These are phyloP conservation scores for Scenedesmus sp. DNA, from an alignment of 163 green algal genomes.

Conservation along the genomic window DNA sequence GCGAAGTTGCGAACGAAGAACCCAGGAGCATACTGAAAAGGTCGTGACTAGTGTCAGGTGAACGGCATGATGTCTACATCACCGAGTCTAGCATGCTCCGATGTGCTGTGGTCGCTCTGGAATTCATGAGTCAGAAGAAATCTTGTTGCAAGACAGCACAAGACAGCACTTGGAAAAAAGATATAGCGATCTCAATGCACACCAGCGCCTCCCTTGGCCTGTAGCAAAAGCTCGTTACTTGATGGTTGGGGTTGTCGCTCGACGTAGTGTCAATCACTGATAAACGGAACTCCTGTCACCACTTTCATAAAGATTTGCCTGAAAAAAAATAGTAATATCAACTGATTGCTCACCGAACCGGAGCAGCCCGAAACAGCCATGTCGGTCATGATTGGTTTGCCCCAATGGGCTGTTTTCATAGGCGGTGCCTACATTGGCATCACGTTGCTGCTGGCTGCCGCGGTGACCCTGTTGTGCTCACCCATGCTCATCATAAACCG, in stretches of 20 bases:
- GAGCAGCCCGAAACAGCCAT: background rate
- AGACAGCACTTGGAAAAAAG: too few species aligned
- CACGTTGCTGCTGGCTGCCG: background rate
- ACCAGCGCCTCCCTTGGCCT: background rate
- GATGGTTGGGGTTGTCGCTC: background rate
- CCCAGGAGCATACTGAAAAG: background rate
- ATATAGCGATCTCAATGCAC: background rate
- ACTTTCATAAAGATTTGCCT: too few species aligned
- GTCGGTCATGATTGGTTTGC: background rate
- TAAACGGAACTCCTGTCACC: too few species aligned
- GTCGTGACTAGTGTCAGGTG: background rate
- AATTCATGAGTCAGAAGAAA: background rate
- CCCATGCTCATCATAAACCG: slow-evolving; percentile 33
- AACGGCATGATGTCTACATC: background rate
- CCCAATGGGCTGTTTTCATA: background rate
- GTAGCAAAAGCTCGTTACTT: background rate
- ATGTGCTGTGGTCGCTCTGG: background rate
- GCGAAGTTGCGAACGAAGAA: background rate
- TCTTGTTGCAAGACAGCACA: too few species aligned
- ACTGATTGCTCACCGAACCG: background rate
- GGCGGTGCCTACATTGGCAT: background rate
- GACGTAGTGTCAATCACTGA: background rate
- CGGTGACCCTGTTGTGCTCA: background rate
- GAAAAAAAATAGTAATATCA: too few species aligned
- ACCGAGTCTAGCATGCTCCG: background rate